Base-by-base conservation (phyloP, 148 eudicot genomes). In the Bassia scoparia region DNA sequence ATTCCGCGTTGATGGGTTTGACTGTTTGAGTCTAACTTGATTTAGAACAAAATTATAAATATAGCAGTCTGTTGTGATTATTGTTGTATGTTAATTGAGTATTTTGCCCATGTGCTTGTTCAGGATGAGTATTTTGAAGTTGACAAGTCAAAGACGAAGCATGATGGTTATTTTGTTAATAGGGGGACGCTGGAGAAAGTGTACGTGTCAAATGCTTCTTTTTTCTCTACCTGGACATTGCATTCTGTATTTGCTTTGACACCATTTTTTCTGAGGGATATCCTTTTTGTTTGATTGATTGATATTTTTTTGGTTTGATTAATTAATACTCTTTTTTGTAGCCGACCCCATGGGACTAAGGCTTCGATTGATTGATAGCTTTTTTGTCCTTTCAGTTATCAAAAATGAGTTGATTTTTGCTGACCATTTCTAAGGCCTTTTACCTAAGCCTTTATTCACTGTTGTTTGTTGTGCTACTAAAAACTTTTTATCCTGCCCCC, bases 51-150 rank as follows among this genome's bases (percentile, higher is more conserved):
- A 65, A n/a, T 72, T 74, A 58, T 44, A 17, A 27, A 16, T 6
- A 38, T 52, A 50, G 4, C 48, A n/a, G 20, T 48, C 13, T 67
- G 10, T 33, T n/a, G 24, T 75, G 34, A n/a, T 54, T n/a, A 69
- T 78, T 43, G 18, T 56, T 62, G 33, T 46, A 44, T 61, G 29
- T 56, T 54, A n/a, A 62, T 64, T 69, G 54, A 31, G 23, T 29
- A 30, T 61, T 18, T 53, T 73, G 62, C 61, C 53, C 41, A 29
- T 69, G n/a, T 70, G 26, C 15, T 78, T 76, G 31, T 83, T 84
- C 87, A 91, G 97, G 95, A 91, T 88, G 99, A 92, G 75, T 96
- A 96, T 80, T 96, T 96, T 81, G 91, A 96, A 85, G 99, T 96
- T 80, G 99, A 96, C 81, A 92, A 96, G 83, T 88, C 97, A 44